Conservation (phyloP, 2,329 filamentous ascomycete genomes). For the Dactylellina parvicollis region DNA sequence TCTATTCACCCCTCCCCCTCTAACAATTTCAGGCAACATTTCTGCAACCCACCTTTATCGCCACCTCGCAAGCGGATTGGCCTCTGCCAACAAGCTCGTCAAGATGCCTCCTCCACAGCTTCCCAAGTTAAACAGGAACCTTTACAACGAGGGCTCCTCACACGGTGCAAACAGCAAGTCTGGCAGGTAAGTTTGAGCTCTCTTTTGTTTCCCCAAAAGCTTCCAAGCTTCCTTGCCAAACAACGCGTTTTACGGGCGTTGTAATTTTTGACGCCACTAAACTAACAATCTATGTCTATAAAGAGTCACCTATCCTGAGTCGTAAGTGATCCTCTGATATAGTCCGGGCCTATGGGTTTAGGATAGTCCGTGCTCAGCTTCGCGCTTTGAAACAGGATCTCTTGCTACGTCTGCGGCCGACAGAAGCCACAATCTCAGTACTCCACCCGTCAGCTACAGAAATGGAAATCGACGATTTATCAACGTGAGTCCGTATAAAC, state of each 20-base stretch:
- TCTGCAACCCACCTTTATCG: not conserved
- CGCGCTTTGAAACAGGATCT: constrained; percentile 13
- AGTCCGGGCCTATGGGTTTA: not conserved
- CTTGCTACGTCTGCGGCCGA: constrained; percentile 55
- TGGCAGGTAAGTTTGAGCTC: constrained; percentile 28
- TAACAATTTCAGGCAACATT: not conserved
- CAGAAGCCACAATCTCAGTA: constrained; percentile 54
- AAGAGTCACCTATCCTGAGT: constrained; percentile 18
- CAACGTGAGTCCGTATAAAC: constrained; percentile 31
- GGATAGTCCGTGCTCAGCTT: not conserved
- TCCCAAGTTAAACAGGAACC: constrained; percentile 38
- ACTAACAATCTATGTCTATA: not conserved
- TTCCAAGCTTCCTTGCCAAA: not conserved
- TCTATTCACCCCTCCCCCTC: not conserved
- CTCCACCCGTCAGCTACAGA: constrained; percentile 55
- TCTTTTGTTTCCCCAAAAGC: not conserved
- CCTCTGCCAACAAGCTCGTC: not conserved
- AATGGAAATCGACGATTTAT: constrained; percentile 46
- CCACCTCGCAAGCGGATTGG: not conserved
- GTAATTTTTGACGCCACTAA: not conserved
- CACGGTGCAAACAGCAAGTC: constrained; percentile 25
- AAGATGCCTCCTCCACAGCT: constrained; percentile 39
- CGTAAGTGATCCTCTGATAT: constrained; percentile 3
- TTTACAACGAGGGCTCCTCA: constrained; percentile 39
- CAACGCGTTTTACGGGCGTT: constrained; percentile 21